Percentiles rank a stretch among this genome's conserved stretches.
Evolutionary conservation across 1,284 basidiomycete genomes (phyloP).

Genomic region (Puccinia sorghi): DNA sequence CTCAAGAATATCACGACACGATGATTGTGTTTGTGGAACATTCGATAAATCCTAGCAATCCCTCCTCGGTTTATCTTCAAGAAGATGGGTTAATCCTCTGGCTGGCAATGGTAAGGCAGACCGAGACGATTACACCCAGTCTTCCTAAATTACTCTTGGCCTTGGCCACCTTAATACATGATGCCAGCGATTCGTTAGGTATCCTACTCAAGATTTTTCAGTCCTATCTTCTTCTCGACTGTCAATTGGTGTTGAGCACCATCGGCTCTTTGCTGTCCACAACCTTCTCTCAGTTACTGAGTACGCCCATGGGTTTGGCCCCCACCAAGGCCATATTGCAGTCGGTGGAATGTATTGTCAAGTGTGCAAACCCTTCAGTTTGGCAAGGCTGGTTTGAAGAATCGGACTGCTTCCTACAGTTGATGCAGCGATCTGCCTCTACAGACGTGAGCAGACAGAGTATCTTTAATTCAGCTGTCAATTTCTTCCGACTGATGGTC

Average conservation of each 20-base stretch:
- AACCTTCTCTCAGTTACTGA: conserved; percentile 21
- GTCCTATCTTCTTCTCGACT: conserved; percentile 33
- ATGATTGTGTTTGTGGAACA: conserved; percentile 33
- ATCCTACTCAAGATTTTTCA: conserved; percentile 40
- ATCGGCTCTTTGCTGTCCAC: conserved; percentile 13
- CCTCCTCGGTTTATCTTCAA: conserved; percentile 34
- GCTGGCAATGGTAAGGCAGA: conserved; percentile 30
- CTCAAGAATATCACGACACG: conserved; percentile 28
- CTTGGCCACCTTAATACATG: conserved; percentile 12
- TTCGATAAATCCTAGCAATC: conserved; percentile 34
- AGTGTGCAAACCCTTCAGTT: conserved; percentile 20
- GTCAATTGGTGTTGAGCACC: conserved; percentile 16
- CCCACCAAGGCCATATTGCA: conserved; percentile 28
- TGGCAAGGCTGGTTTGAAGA: conserved; percentile 39
- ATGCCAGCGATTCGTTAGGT: conserved; percentile 32
- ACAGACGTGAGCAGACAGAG: conserved; percentile 31
- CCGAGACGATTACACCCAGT: conserved; percentile 26
- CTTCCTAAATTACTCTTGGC: conserved; percentile 22
- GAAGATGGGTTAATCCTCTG: conserved; percentile 44
- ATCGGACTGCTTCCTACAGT: conserved; percentile 38
- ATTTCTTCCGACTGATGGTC: not conserved
- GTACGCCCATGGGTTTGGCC: conserved; percentile 23
- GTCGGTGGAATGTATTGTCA: conserved; percentile 18
- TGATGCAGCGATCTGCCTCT: conserved; percentile 20
- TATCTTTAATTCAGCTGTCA: not conserved